Evolutionary conservation across 768 basidiomycete genomes (phyloP).

Genomic region (Serendipita vermifera): DNA sequence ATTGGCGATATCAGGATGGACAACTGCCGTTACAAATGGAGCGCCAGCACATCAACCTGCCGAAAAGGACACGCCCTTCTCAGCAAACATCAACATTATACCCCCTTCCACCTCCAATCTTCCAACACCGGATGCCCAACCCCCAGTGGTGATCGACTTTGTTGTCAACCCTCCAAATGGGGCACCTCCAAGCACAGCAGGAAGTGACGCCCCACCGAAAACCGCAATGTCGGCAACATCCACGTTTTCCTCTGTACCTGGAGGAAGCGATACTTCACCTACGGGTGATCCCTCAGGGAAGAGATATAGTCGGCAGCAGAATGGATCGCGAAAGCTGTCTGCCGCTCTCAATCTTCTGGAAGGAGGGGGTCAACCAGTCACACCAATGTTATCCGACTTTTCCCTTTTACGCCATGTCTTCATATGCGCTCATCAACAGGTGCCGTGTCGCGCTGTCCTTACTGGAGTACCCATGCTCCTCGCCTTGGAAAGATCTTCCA

Average conservation of each 20-base stretch:
- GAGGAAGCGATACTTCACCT: background rate
- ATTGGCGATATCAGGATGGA: no score
- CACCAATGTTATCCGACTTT: conserved; percentile 64
- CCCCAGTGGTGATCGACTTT: background rate
- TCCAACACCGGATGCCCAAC: conserved; percentile 11
- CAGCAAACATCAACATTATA: conserved; percentile 22
- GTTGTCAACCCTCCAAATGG: conserved; percentile 1
- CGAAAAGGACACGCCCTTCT: conserved; percentile 17
- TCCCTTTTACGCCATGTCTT: conserved; percentile 56
- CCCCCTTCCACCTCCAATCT: conserved; percentile 23
- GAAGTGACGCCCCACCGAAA: background rate
- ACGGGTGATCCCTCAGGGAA: background rate
- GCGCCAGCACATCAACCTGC: conserved; percentile 20
- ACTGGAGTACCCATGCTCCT: conserved; percentile 77
- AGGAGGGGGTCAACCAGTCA: conserved; percentile 21
- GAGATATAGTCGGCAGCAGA: background rate
- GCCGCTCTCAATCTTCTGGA: conserved; percentile 14
- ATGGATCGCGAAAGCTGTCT: conserved; percentile 13
- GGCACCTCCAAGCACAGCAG: background rate
- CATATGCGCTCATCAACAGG: conserved; percentile 47
- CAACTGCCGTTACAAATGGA: conserved; percentile 33
- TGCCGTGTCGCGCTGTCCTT: conserved; percentile 64
- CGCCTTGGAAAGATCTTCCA: conserved; percentile 46
- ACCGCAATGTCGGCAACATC: background rate
- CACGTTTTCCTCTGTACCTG: background rate